Evolutionary conservation across 176 grass and related monocot species (phyloP).

Genomic region (Carex cristatella): DNA sequence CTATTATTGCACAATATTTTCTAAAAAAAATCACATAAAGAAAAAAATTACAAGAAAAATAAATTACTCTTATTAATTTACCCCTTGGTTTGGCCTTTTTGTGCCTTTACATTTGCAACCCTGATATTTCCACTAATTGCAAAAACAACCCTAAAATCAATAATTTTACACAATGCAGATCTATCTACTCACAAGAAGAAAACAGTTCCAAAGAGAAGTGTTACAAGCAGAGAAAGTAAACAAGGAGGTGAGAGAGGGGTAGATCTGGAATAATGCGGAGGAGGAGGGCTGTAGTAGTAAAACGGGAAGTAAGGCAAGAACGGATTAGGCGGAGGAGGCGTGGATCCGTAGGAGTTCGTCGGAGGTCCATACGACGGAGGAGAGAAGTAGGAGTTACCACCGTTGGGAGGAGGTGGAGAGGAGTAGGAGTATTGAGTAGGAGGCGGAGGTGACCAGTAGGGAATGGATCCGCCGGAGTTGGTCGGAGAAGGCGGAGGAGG

Average conservation of each 20-base stretch:
- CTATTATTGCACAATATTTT: neutral
- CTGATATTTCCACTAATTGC: neutral
- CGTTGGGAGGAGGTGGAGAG: neutral
- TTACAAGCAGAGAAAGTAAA: neutral
- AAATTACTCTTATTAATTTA: neutral
- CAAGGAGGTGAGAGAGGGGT: neutral
- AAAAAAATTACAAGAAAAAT: neutral
- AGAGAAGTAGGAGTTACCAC: slow-evolving; percentile 9
- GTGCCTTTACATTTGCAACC: neutral
- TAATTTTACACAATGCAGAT: slow-evolving; percentile 9
- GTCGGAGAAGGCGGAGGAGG: slow-evolving; percentile 32
- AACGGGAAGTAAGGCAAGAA: slow-evolving; percentile 97
- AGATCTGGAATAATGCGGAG: slow-evolving; percentile 28
- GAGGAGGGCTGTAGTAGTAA: slow-evolving; percentile 89
- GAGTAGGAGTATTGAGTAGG: slow-evolving; percentile 3
- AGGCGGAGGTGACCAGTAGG: neutral
- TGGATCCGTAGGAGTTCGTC: slow-evolving; percentile 16
- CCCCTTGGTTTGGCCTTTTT: neutral
- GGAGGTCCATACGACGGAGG: slow-evolving; percentile 9
- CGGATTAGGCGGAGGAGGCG: slow-evolving; percentile 88
- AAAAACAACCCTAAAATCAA: neutral
- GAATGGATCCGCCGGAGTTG: neutral
- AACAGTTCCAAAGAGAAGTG: neutral
- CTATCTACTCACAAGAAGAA: neutral
- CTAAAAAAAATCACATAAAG: neutral